These are phyloP conservation scores for Sphaerosporella brunnea DNA, from an alignment of 495 filamentous ascomycete genomes.

Conservation along the genomic window DNA sequence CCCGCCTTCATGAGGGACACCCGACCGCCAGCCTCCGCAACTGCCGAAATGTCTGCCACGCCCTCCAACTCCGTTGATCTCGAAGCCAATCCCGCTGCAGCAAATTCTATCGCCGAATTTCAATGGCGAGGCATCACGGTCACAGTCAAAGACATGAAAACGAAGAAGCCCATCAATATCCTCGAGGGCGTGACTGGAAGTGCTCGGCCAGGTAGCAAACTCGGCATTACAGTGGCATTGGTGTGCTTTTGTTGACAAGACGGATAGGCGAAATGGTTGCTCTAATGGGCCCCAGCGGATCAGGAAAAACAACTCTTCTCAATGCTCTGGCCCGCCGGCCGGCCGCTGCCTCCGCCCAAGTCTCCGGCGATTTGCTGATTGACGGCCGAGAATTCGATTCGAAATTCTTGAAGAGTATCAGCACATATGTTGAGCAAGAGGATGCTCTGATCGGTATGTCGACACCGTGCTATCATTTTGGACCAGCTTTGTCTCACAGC, in stretches of 20 bases:
- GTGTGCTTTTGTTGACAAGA: background rate
- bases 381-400: slow-evolving; percentile 32
- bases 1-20: no score
- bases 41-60: background rate
- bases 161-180: slow-evolving; percentile 39
- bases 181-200: slow-evolving; percentile 36
- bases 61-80: slow-evolving; percentile 14
- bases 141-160: slow-evolving; percentile 49
- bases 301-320: slow-evolving; percentile 62
- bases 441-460: slow-evolving; percentile 52
- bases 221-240: background rate
- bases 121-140: slow-evolving; percentile 46
- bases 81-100: slow-evolving; percentile 25
- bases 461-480: no score
- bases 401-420: slow-evolving; percentile 34
- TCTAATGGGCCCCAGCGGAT: slow-evolving; percentile 59
- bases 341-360: slow-evolving; percentile 32
- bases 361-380: slow-evolving; percentile 35
- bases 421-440: slow-evolving; percentile 68
- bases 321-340: slow-evolving; percentile 50
- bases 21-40: no score
- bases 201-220: slow-evolving; percentile 32
- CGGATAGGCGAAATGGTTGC: slow-evolving; percentile 51
- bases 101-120: slow-evolving; percentile 27
- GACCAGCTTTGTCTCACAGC: background rate